These are phyloP conservation scores for Trichoderma brevicompactum DNA, from an alignment of 2,329 filamentous ascomycete species.

Conservation along the genomic window DNA sequence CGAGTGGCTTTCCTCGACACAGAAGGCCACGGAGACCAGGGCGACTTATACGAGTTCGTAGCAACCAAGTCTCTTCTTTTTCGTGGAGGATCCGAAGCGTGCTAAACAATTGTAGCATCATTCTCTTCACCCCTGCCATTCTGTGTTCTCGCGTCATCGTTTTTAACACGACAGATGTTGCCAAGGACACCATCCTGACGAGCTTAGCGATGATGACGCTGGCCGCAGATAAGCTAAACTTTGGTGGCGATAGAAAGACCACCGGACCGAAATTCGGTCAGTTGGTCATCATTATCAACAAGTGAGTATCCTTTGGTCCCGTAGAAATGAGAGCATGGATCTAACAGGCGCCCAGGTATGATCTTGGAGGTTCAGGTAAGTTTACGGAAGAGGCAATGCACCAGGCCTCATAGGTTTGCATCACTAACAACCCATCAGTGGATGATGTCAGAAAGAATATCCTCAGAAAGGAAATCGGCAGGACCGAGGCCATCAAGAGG, in stretches of 20 bases:
- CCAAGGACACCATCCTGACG: constrained; percentile 26
- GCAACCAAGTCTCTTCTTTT: not conserved
- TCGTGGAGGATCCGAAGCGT: not conserved
- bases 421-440: constrained; percentile 7
- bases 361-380: constrained; percentile 25
- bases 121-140: constrained; percentile 24
- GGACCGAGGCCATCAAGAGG: constrained; percentile 22
- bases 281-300: constrained; percentile 23
- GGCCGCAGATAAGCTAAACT: constrained; percentile 18
- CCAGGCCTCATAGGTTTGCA: no score
- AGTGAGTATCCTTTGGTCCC: not conserved
- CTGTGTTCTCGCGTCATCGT: constrained; percentile 24
- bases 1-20: constrained; percentile 22
- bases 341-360: constrained; percentile 6
- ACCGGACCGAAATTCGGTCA: constrained; percentile 21
- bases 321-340: not conserved
- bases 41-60: constrained; percentile 26
- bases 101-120: constrained; percentile 8
- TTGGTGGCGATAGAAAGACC: constrained; percentile 22
- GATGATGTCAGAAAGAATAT: constrained; percentile 26
- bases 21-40: constrained; percentile 25
- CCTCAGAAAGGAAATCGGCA: constrained; percentile 24
- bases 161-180: constrained; percentile 25
- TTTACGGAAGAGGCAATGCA: not conserved
- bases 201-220: constrained; percentile 25